These are phyloP conservation scores for Erigeron canadensis DNA, from an alignment of 129 eudicot species.

Conservation along the genomic window DNA sequence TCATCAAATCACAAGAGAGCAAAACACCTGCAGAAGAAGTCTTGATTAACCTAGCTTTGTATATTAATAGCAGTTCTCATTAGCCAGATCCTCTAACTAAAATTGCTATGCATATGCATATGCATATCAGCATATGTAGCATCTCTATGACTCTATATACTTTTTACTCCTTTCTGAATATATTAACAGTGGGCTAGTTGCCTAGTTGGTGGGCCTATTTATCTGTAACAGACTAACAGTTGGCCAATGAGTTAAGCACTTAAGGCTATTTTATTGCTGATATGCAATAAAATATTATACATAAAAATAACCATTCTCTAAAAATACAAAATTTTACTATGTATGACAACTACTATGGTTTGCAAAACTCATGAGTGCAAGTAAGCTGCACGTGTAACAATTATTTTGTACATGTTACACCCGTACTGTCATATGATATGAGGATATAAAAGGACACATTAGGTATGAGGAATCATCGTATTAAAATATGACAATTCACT, in stretches of 20 bases:
- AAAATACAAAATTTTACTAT: too few species aligned
- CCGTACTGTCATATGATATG: neutral
- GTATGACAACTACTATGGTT: too few species aligned
- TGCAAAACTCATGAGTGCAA: neutral
- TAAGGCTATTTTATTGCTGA: too few species aligned
- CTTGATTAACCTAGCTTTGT: neutral
- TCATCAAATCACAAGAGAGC: constrained; percentile 38
- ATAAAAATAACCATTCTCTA: too few species aligned
- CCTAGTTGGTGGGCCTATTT: too few species aligned
- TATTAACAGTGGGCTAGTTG: too few species aligned
- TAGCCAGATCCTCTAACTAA: neutral
- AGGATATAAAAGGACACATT: neutral
- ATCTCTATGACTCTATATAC: too few species aligned
- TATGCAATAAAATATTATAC: too few species aligned
- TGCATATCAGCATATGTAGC: neutral
- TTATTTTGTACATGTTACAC: neutral
- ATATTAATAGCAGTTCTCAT: too few species aligned
- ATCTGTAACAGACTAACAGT: too few species aligned
- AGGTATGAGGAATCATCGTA: neutral
- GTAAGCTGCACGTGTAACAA: constrained; percentile 6
- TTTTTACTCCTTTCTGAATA: too few species aligned
- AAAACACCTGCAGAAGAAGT: constrained; percentile 5
- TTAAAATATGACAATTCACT: neutral
- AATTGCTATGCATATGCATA: neutral
- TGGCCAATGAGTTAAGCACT: too few species aligned